phyloP scores from a whole-genome alignment of 2,329 filamentous ascomycete species.

The Fusarium compactum region DNA sequence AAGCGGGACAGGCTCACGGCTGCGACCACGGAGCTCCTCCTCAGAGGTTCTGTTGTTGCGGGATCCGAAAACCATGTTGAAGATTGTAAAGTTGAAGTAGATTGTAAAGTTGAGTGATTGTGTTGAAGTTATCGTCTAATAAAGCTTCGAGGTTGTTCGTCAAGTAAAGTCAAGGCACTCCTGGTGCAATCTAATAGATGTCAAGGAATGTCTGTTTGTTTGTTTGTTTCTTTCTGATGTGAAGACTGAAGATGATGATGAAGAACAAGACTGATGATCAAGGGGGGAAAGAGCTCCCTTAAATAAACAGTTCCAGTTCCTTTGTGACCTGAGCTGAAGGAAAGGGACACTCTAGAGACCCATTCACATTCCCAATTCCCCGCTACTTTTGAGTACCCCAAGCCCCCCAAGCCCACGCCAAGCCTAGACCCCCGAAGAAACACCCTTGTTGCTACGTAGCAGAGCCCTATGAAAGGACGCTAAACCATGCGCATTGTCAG shows the following conservation, averaged over 20 bases:
- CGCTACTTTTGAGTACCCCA: not conserved
- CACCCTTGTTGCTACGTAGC: constrained; percentile 32
- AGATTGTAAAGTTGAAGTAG: not conserved
- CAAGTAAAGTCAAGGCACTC: constrained; percentile 30
- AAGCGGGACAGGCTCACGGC: constrained; percentile 41
- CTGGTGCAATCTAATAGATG: constrained; percentile 41
- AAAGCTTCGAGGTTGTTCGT: constrained; percentile 34
- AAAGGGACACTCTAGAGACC: constrained; percentile 10
- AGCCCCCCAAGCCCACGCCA: constrained; percentile 14
- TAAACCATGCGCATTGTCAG: constrained; percentile 34
- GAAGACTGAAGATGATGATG: constrained; percentile 12
- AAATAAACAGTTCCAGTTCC: constrained; percentile 25
- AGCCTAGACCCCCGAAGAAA: not conserved
- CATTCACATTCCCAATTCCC: constrained; percentile 4
- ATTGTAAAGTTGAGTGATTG: not conserved
- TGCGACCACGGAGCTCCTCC: constrained; percentile 40
- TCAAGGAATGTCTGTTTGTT: constrained; percentile 40
- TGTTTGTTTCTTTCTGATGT: not conserved
- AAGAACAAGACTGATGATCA: constrained; percentile 7
- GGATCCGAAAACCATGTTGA: constrained; percentile 33
- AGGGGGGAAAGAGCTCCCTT: constrained; percentile 27
- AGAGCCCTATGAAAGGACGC: constrained; percentile 38
- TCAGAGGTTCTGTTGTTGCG: constrained; percentile 33
- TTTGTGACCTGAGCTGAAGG: constrained; percentile 24
- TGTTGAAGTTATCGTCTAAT: constrained; percentile 12